Evolutionary conservation across 805 yeast genomes (phyloP).

Genomic region (Pichia scutulata): DNA sequence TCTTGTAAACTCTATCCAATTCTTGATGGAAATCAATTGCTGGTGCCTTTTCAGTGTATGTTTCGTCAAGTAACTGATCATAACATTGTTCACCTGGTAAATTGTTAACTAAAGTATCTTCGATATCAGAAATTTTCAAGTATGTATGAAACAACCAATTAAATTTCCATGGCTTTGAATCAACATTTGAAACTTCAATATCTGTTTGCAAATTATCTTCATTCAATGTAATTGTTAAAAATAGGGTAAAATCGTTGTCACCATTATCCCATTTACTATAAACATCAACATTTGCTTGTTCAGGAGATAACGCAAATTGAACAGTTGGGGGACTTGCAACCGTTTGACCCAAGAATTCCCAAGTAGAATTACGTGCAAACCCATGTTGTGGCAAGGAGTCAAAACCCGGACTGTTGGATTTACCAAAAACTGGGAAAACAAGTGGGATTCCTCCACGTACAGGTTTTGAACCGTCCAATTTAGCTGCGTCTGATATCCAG

Average conservation of each 20-base stretch:
- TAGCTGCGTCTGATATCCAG: slow-evolving; percentile 74
- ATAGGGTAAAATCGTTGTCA: slow-evolving; percentile 65
- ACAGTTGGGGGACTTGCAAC: slow-evolving; percentile 63
- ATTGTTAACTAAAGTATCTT: slow-evolving; percentile 70
- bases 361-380: slow-evolving; percentile 78
- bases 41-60: slow-evolving; percentile 67
- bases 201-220: slow-evolving; percentile 53
- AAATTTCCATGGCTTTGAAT: slow-evolving; percentile 62
- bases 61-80: slow-evolving; percentile 65
- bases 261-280: slow-evolving; percentile 47
- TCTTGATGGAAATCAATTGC: slow-evolving; percentile 68
- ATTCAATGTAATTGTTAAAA: slow-evolving; percentile 58
- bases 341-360: slow-evolving; percentile 93
- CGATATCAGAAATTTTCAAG: slow-evolving; percentile 65
- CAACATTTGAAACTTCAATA: slow-evolving; percentile 72
- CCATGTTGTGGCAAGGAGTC: slow-evolving; percentile 88
- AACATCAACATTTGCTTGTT: slow-evolving; percentile 58
- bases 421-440: slow-evolving; percentile 93
- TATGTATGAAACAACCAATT: slow-evolving; percentile 95
- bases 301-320: slow-evolving; percentile 89
- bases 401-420: slow-evolving; percentile 50
- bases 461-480: slow-evolving; percentile 85
- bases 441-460: slow-evolving; percentile 97
- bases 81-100: slow-evolving; percentile 62
- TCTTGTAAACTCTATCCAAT: slow-evolving; percentile 75